Evolutionary conservation across 768 basidiomycete species (phyloP).

Genomic region (Grammothele lineata): DNA sequence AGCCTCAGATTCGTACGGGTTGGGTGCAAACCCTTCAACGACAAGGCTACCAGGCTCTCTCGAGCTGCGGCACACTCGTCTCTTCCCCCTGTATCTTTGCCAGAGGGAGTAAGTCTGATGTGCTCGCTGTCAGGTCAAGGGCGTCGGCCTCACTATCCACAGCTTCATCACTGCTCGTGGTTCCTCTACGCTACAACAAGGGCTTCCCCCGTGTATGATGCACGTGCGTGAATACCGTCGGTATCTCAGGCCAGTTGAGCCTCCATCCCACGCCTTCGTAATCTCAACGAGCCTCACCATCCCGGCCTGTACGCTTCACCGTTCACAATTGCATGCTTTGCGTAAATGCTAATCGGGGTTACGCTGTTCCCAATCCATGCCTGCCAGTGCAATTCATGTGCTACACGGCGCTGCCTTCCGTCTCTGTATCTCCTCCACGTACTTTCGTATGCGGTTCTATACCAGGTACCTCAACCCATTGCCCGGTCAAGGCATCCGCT

Average conservation of each 20-base stretch:
- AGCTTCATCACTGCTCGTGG: conserved; percentile 58
- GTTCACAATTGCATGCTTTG: no score
- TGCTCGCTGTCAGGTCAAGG: conserved; percentile 70
- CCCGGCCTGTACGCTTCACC: not conserved
- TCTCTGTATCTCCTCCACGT: no score
- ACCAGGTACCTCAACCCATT: no score
- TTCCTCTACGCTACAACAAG: conserved; percentile 80
- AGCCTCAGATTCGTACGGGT: no score
- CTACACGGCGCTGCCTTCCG: not conserved
- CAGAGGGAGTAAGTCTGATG: no score
- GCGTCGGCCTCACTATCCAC: conserved; percentile 70
- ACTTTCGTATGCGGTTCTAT: no score
- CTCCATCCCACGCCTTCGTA: not conserved
- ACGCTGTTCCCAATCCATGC: conserved; percentile 23
- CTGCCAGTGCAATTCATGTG: not conserved
- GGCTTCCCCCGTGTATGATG: conserved; percentile 78
- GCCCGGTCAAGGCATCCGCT: conserved; percentile 84
- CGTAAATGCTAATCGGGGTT: no score
- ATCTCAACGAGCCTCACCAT: not conserved
- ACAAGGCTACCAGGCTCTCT: no score
- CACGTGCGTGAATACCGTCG: conserved; percentile 88
- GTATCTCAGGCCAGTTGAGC: conserved; percentile 86
- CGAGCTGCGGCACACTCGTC: no score
- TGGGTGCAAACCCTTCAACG: no score
- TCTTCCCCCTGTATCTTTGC: no score